Base-by-base conservation (phyloP, 805 yeast species). In the Komagataella phaffii region DNA sequence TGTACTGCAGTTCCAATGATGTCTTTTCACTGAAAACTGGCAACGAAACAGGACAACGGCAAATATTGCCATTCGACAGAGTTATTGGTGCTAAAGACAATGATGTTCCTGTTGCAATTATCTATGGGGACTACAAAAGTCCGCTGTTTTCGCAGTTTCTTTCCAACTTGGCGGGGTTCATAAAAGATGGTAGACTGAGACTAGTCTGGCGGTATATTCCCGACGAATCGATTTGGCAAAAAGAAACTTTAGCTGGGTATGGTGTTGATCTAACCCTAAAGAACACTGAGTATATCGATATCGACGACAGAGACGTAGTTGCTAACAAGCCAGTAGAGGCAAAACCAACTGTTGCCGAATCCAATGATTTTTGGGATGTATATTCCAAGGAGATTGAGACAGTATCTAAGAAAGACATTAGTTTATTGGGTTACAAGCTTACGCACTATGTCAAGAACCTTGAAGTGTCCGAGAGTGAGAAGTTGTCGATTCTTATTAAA, bases 171-270 rank as follows among this genome's bases (percentile, higher is more conserved):
- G 74, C 71, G 53, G 74, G 76, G 45, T 79, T 81, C 53, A 83
- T 95, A 0, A 59, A 67, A 14, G 63, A 71, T 2, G 91, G 86
- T 0, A 85, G 86, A 59, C 61, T 89, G 24, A 74, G 85, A 49
- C 85, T 87, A 62, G 76, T 83, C 2, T 79, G 95, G 84, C 75
- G 96, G 57, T 83, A 88, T 58, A 71, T 79, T 8, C 83, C 85
- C 0, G 50, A 54, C 24, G 52, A 17, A 12, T 10, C 40, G 12
- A 58, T 46, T 2, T 18, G 36, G 17, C 58, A 63, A 12, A 51
- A 52, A 12, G 75, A 71, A 47, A 14, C 51, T 0, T 55, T 81
- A 6, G 57, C 73, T 7, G 93, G 91, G 0, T 88, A 80, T 62
- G 93, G 89, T 1, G 81, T 75, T 17, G 84, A 76, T 46, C 61